phyloP scores from a whole-genome alignment of 2,329 filamentous ascomycete genomes.

The Fusarium sambucinum region DNA sequence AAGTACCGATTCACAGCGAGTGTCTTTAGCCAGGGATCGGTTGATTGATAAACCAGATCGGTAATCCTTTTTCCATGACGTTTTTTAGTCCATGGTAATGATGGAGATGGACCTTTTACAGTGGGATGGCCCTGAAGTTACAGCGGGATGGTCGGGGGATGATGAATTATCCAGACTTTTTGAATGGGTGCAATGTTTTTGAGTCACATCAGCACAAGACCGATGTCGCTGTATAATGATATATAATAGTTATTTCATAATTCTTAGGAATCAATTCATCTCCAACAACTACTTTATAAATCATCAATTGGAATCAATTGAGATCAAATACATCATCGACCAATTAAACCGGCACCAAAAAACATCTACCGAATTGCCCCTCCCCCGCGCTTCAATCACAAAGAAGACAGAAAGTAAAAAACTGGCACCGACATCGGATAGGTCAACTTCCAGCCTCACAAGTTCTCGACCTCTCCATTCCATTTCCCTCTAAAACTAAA shows the following conservation, averaged over 20 bases:
- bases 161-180: constrained; percentile 40
- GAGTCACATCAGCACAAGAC: constrained; percentile 27
- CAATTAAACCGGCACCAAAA: constrained; percentile 22
- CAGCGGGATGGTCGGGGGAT: constrained; percentile 18
- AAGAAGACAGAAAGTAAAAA: constrained; percentile 16
- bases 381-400: constrained; percentile 16
- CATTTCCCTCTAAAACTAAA: constrained; percentile 21
- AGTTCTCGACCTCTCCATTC: constrained; percentile 7
- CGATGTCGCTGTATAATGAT: constrained; percentile 29
- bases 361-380: constrained; percentile 22
- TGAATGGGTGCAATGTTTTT: constrained; percentile 3
- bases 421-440: constrained; percentile 38
- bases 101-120: constrained; percentile 1
- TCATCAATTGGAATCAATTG: constrained; percentile 19
- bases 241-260: background rate
- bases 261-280: background rate
- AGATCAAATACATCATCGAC: background rate
- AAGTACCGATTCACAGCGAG: constrained; percentile 11
- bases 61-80: constrained; percentile 21
- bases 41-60: constrained; percentile 22
- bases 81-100: constrained; percentile 4
- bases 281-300: background rate
- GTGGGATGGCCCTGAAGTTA: constrained; percentile 3
- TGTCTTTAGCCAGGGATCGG: background rate
- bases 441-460: constrained; percentile 16